phyloP scores from a whole-genome alignment of 352 stramenopile genomes.

The Pythium volutum region DNA sequence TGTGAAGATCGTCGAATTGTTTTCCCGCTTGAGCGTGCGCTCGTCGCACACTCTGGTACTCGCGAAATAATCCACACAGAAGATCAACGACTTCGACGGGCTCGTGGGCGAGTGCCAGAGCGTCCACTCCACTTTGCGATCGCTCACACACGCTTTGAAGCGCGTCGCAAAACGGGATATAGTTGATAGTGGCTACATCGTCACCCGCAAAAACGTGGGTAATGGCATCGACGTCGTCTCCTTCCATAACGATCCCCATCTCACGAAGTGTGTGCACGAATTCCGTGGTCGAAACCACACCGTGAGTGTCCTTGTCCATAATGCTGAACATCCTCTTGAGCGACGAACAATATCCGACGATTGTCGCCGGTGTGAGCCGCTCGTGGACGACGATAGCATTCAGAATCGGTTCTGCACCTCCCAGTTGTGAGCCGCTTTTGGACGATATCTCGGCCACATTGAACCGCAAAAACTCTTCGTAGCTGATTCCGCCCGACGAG shows the following conservation, averaged over 20 bases:
- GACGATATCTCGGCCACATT: constrained; percentile 64
- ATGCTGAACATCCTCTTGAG: constrained; percentile 81
- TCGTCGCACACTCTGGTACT: constrained; percentile 34
- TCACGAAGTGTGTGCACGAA: constrained; percentile 65
- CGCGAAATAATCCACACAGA: constrained; percentile 41
- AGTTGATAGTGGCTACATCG: constrained; percentile 34
- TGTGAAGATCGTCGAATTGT: constrained; percentile 39
- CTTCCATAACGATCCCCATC: constrained; percentile 47
- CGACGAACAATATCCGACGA: constrained; percentile 53
- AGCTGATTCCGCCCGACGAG: constrained; percentile 60
- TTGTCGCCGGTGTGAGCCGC: constrained; percentile 37
- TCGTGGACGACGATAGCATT: constrained; percentile 50
- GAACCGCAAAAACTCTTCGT: constrained; percentile 75
- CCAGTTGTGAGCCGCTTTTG: constrained; percentile 22
- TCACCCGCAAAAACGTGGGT: constrained; percentile 37
- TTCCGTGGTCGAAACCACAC: constrained; percentile 36
- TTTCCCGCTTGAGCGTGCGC: constrained; percentile 27
- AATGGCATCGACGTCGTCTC: constrained; percentile 41
- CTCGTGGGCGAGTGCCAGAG: constrained; percentile 20
- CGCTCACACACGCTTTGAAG: constrained; percentile 43
- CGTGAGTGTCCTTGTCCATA: constrained; percentile 68
- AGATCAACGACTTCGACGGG: constrained; percentile 48
- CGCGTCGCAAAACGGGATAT: constrained; percentile 55
- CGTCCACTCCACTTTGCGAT: constrained; percentile 24
- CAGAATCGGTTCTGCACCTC: constrained; percentile 37